These are phyloP conservation scores for Candida vaughaniae DNA, from an alignment of 805 yeast species.

Conservation along the genomic window DNA sequence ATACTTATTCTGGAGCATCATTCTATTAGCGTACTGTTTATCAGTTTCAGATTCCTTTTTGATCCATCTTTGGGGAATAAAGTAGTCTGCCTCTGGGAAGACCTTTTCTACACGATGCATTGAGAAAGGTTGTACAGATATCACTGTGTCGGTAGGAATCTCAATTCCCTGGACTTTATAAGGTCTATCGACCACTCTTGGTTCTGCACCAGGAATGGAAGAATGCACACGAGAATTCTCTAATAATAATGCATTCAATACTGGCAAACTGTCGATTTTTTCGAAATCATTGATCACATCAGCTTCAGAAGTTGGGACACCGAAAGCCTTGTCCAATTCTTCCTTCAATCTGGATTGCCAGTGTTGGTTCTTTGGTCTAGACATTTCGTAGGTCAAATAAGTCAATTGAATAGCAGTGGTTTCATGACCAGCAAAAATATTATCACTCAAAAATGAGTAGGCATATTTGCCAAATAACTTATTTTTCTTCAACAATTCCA, in stretches of 20 bases:
- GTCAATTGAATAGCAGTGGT: conserved; percentile 69
- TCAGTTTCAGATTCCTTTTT: conserved; percentile 31
- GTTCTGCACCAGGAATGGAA: conserved; percentile 75
- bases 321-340: conserved; percentile 45
- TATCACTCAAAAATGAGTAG: conserved; percentile 50
- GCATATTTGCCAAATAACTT: conserved; percentile 34
- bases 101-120: conserved; percentile 51
- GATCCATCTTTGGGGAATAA: conserved; percentile 67
- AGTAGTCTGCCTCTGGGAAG: conserved; percentile 52
- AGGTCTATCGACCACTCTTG: conserved; percentile 44
- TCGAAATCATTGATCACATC: conserved; percentile 29
- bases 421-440: conserved; percentile 75
- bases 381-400: conserved; percentile 57
- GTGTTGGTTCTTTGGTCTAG: conserved; percentile 44
- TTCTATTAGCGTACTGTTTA: conserved; percentile 30
- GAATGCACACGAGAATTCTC: conserved; percentile 65
- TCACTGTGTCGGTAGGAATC: conserved; percentile 54
- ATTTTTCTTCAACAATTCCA: conserved; percentile 32
- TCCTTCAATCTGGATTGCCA: conserved; percentile 47
- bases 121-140: conserved; percentile 67
- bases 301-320: conserved; percentile 21
- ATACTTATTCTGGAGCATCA: conserved; percentile 46
- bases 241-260: conserved; percentile 57
- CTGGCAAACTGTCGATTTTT: conserved; percentile 53
- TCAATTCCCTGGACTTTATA: conserved; percentile 21